Evolutionary conservation across 2,329 filamentous ascomycete genomes (phyloP), one percentile per base, ranked within the genome.

Genomic region (Fusarium nanum): DNA sequence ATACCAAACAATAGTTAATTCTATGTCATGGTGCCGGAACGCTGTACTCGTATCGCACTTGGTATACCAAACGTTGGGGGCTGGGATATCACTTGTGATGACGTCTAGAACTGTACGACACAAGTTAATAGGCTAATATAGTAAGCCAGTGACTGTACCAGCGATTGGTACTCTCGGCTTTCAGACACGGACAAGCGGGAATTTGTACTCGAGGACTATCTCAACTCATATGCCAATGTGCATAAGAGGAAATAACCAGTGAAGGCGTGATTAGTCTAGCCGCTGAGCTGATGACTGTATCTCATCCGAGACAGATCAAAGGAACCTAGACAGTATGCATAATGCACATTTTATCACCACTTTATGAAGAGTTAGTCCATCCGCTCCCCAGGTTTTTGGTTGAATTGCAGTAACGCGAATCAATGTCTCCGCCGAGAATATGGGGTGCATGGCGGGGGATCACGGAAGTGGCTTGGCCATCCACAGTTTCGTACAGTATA

Each of bases 401-500:
- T 16, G 27, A 66, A 37, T 30, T 32, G 28, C 28, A 30, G 28
- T 13, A 42, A 47, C 40, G 40, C 23, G 52, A 37, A 48, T 42
- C 48, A 37, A 48, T 42, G 20, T 71, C 52, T 66, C 68, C 46
- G 68, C 64, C 45, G 52, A 72, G 68, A 72, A 53, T 69, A 72
- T 37, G 68, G 68, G 68, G 68, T 71, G 58, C 42, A 66, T 67
- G 25, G 56, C 54, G 68, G 64, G 68, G 68, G 53, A 53, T 47
- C 56, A 68, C 68, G 53, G 68, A 66, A 55, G 54, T 64, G 56
- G 54, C 58, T 61, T 71, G 47, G 25, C 52, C 48, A 61, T 61
- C 42, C 55, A 66, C 44, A 30, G 37, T 66, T 44, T 32, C 42
- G 20, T 25, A 59, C 53, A 46, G 34, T 45, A 40, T 46, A 56